These are phyloP conservation scores for Neurospora cerealis DNA, from an alignment of 495 filamentous ascomycete genomes.

Conservation along the genomic window DNA sequence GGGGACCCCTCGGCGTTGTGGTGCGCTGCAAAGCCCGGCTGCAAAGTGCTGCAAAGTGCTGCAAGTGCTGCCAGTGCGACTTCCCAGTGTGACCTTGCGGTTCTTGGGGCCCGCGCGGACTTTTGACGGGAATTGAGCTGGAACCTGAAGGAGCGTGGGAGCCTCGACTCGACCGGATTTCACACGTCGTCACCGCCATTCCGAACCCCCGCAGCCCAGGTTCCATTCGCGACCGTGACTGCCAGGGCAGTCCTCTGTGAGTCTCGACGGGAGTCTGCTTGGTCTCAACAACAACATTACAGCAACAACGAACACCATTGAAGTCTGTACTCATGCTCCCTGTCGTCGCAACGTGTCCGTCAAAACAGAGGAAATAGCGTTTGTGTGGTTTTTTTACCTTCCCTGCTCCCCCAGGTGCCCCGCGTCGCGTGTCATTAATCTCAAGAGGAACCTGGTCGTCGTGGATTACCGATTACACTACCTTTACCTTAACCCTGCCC, in stretches of 20 bases:
- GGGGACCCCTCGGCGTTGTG: background rate
- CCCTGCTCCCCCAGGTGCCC: background rate
- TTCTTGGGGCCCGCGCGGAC: background rate
- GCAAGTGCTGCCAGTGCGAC: background rate
- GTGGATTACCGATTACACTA: background rate
- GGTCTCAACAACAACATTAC: background rate
- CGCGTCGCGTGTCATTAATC: background rate
- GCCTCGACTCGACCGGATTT: conserved; percentile 10
- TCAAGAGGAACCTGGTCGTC: background rate
- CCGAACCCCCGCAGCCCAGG: conserved; percentile 1
- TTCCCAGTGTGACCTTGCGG: background rate
- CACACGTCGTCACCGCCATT: conserved; percentile 28
- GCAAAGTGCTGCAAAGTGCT: background rate
- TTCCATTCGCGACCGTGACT: conserved; percentile 6
- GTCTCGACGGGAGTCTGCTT: background rate
- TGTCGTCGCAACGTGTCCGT: background rate
- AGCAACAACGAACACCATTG: background rate
- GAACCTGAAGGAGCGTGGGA: conserved; percentile 1
- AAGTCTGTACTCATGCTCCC: background rate
- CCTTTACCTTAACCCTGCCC: background rate
- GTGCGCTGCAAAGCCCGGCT: background rate
- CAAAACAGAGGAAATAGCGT: background rate
- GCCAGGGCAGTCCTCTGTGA: conserved; percentile 1
- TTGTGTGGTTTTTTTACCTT: background rate
- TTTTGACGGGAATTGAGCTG: background rate